Conservation (phyloP, 768 basidiomycete genomes). For the Imleria badia region DNA sequence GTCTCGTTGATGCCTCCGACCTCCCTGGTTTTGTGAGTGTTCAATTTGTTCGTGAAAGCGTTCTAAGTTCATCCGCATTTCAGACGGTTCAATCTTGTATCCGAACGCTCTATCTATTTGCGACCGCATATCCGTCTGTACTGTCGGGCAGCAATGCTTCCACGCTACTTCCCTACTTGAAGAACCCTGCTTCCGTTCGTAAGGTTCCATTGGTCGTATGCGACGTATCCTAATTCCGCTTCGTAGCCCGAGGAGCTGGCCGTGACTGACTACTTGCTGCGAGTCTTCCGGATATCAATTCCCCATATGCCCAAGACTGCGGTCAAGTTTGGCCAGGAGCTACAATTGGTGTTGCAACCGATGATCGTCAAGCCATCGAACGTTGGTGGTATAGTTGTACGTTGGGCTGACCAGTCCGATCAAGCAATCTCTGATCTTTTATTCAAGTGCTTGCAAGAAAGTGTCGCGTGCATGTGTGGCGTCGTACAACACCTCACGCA, state of each 20-base stretch:
- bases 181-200: constrained; percentile 73
- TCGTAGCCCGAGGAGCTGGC: constrained; percentile 76
- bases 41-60: background rate
- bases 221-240: background rate
- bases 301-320: constrained; percentile 90
- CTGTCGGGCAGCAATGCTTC: constrained; percentile 84
- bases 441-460: constrained; percentile 79
- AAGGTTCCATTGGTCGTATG: background rate
- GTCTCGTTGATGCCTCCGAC: constrained; percentile 83
- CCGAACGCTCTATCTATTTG: constrained; percentile 80
- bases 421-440: background rate
- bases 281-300: constrained; percentile 82
- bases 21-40: constrained; percentile 70
- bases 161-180: constrained; percentile 87
- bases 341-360: constrained; percentile 78
- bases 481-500: constrained; percentile 85
- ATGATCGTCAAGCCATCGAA: constrained; percentile 89
- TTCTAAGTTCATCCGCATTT: background rate
- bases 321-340: constrained; percentile 81
- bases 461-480: constrained; percentile 88
- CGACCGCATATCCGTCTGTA: constrained; percentile 78
- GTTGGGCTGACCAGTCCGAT: constrained; percentile 14
- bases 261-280: constrained; percentile 83
- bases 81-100: constrained; percentile 85
- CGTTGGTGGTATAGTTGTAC: constrained; percentile 63